Percentiles rank a stretch among this genome's conserved stretches.
These are phyloP conservation scores for Hysterium pulicare DNA, from an alignment of 2,329 filamentous ascomycete species.

Conservation along the genomic window DNA sequence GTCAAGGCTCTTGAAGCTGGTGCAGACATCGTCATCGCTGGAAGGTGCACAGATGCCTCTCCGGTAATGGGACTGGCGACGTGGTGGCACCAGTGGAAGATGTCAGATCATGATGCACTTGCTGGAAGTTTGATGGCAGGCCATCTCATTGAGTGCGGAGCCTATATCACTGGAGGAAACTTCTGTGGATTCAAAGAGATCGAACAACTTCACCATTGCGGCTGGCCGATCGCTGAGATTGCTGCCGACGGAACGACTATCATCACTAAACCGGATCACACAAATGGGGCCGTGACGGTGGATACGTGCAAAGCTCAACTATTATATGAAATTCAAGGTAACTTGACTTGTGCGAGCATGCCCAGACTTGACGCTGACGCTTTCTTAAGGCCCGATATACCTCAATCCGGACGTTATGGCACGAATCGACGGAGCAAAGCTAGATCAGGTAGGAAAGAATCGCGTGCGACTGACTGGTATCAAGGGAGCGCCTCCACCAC, in stretches of 20 bases:
- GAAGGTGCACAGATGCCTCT: constrained; percentile 13
- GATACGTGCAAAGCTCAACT: constrained; percentile 14
- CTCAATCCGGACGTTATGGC: constrained; percentile 10
- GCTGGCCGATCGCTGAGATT: constrained; percentile 17
- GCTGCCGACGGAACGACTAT: constrained; percentile 7
- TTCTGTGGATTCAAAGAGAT: constrained; percentile 44
- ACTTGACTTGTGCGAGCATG: too few species aligned
- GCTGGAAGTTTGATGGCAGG: constrained; percentile 51
- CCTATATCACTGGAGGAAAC: constrained; percentile 51
- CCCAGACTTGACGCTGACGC: too few species aligned
- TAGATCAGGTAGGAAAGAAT: constrained; percentile 6
- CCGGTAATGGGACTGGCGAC: constrained; percentile 50
- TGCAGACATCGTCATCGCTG: constrained; percentile 17
- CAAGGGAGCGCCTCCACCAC: constrained; percentile 27
- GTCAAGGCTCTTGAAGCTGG: constrained; percentile 8
- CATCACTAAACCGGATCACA: constrained; percentile 12
- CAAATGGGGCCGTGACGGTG: constrained; percentile 13
- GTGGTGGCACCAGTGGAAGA: constrained; percentile 53
- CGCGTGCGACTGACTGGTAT: constrained; percentile 28
- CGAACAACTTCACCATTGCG: constrained; percentile 2
- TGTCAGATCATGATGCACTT: constrained; percentile 44
- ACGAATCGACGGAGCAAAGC: constrained; percentile 6
- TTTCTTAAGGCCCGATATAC: constrained; percentile 7
- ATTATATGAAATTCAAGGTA: constrained; percentile 17
- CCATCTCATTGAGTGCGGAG: constrained; percentile 54